Conservation (phyloP, 805 yeast species). For the Saccharomycopsis amapae region DNA sequence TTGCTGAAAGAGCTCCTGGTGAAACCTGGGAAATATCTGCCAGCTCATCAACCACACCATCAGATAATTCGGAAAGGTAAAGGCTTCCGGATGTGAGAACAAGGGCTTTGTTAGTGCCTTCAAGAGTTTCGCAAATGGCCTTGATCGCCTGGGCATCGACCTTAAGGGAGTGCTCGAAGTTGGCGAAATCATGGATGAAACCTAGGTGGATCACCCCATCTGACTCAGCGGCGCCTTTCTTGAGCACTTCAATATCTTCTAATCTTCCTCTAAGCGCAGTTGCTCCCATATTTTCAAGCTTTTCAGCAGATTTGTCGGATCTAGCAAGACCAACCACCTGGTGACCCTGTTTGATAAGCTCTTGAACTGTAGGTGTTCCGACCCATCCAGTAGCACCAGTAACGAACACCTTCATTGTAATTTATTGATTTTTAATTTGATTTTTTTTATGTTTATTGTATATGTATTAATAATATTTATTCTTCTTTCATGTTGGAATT, state of each 20-base stretch:
- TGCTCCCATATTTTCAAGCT: conserved; percentile 26
- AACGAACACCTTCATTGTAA: conserved; percentile 28
- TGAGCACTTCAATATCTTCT: conserved; percentile 27
- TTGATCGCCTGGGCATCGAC: conserved; percentile 28
- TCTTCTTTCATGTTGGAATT: too few relatives aligned
- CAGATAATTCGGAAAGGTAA: neutral
- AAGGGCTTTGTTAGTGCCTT: conserved; percentile 4
- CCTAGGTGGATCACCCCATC: conserved; percentile 37
- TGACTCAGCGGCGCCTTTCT: conserved; percentile 25
- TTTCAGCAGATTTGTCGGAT: conserved; percentile 28
- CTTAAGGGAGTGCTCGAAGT: conserved; percentile 21
- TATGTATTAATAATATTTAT: too few relatives aligned
- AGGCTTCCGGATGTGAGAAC: neutral
- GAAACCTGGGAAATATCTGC: neutral
- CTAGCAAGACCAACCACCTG: conserved; percentile 30
- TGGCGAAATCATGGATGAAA: conserved; percentile 28
- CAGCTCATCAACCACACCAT: neutral
- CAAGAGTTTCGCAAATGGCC: conserved; percentile 22
- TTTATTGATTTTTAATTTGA: neutral
- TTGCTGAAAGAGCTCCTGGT: neutral
- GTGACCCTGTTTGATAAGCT: conserved; percentile 26
- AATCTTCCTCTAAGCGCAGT: conserved; percentile 28
- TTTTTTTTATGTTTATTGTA: too few relatives aligned
- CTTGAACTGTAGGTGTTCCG: conserved; percentile 26
- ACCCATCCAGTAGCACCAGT: conserved; percentile 34